Base-by-base conservation (phyloP, 2,329 filamentous ascomycete genomes). In the Mollisiaceae sp. region DNA sequence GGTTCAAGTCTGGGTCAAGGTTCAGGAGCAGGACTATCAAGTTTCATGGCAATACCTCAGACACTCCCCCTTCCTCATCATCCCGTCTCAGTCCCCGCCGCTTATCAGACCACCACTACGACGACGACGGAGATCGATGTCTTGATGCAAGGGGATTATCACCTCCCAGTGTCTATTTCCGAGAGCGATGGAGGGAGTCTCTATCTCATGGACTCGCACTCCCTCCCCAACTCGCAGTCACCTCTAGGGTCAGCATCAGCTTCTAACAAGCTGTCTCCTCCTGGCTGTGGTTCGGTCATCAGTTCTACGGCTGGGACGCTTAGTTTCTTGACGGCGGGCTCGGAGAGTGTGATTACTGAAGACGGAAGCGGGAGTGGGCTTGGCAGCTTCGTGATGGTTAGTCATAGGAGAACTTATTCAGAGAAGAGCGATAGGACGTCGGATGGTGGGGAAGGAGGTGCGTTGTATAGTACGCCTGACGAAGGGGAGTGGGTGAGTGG, bases 381-480 rank as follows among this genome's bases (percentile, higher is more conserved):
- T 20, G 45, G 56, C 9, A 61, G 60, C 35, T 45, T 55, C 24
- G 52, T 67, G 36, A 35, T 59, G 41, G 11, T 65, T n/a, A 27
- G 59, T 11, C 66, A 65, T 27, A 50, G 45, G 32, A 43, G 47
- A 20, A 54, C 57, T 24, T 64, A 65, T 38, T 62, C 66, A 1
- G 54, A 63, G 1, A 38, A 60, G n/a, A 59, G 55, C 38, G 41
- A 60, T n/a, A 43, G 18, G 12, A 57, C 20, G 2, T 57, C 52
- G 22, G 55, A 47, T 22, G 50, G 20, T 8, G 59, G n/a, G 15
- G n/a, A 15, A 4, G 52, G 20, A 18, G 24, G 24, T 12, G 14
- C 8, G 15, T 57, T 57, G 35, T 57, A 57, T 39, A 22, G n/a
- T 39, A 12, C 55, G 18, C 55, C 32, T 9, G 50, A 54, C 20